Evolutionary conservation across 495 filamentous ascomycete species (phyloP).

Genomic region (Penicillium canariense): DNA sequence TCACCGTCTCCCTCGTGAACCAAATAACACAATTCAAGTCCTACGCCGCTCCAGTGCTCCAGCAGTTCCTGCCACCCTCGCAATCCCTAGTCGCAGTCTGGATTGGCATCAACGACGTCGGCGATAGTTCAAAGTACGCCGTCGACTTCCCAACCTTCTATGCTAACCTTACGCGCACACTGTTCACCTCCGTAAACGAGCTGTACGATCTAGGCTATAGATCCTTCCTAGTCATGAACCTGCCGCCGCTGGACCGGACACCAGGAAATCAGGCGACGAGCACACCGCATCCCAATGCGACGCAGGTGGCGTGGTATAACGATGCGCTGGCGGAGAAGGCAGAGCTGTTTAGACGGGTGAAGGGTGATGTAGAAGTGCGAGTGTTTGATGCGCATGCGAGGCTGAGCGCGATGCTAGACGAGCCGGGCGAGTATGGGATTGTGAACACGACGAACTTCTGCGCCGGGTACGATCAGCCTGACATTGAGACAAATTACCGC

Average conservation of each 20-base stretch:
- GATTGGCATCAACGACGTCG: slow-evolving; percentile 48
- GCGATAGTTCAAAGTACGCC: slow-evolving; percentile 37
- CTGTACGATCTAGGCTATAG: slow-evolving; percentile 44
- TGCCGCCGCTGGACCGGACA: slow-evolving; percentile 49
- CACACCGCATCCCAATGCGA: slow-evolving; percentile 43
- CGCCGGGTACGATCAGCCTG: slow-evolving; percentile 46
- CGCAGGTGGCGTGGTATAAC: slow-evolving; percentile 45
- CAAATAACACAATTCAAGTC: slow-evolving; percentile 37
- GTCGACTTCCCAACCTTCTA: slow-evolving; percentile 41
- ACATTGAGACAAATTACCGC: slow-evolving; percentile 42
- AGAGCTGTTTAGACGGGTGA: slow-evolving; percentile 13
- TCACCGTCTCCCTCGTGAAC: slow-evolving; percentile 43
- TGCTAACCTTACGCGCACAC: slow-evolving; percentile 31
- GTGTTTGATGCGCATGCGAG: slow-evolving; percentile 46
- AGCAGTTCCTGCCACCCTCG: slow-evolving; percentile 16
- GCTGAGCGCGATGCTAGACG: slow-evolving; percentile 43
- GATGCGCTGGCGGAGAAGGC: slow-evolving; percentile 30
- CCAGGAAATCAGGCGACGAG: slow-evolving; percentile 34
- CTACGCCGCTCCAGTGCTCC: slow-evolving; percentile 32
- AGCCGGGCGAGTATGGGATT: slow-evolving; percentile 43
- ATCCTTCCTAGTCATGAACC: slow-evolving; percentile 50
- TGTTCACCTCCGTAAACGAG: slow-evolving; percentile 38
- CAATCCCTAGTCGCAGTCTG: slow-evolving; percentile 42
- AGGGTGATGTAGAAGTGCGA: slow-evolving; percentile 35
- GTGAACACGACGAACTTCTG: slow-evolving; percentile 51